Evolutionary conservation across 164 flowering plant genomes (phyloP).

Genomic region (Malania oleifera): DNA sequence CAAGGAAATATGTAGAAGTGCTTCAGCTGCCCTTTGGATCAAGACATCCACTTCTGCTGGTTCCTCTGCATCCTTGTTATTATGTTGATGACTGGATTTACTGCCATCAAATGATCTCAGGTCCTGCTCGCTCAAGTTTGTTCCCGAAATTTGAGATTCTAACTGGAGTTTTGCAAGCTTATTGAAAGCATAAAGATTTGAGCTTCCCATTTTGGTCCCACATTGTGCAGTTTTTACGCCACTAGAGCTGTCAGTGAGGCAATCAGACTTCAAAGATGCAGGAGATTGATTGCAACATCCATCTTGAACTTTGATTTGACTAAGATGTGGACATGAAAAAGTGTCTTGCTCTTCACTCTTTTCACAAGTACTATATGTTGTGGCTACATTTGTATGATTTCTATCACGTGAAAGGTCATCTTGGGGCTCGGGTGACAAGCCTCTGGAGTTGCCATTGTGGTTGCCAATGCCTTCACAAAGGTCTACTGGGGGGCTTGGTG

Average conservation of each 20-base stretch:
- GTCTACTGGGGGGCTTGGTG: conserved; percentile 6
- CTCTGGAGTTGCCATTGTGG: not conserved
- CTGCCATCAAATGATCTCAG: not conserved
- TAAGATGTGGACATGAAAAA: conserved; percentile 11
- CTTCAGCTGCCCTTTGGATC: conserved; percentile 39
- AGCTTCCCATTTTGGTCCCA: conserved; percentile 8
- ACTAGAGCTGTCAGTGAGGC: conserved; percentile 15
- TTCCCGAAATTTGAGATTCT: conserved; percentile 19
- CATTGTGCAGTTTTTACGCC: conserved; percentile 12
- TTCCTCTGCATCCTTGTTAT: conserved; percentile 15
- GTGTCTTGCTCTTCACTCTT: conserved; percentile 24
- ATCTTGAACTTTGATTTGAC: conserved; percentile 16
- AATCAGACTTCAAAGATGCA: conserved; percentile 16
- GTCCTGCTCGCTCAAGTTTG: conserved; percentile 10
- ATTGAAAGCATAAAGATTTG: conserved; percentile 7
- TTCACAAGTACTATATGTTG: conserved; percentile 12
- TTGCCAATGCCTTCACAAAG: conserved; percentile 5
- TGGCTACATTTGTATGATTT: conserved; percentile 1
- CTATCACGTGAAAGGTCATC: not conserved
- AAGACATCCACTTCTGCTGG: conserved; percentile 23
- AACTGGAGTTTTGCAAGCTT: conserved; percentile 9
- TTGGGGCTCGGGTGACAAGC: not conserved
- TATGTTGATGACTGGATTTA: conserved; percentile 2
- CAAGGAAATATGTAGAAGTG: conserved; percentile 32
- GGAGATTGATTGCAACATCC: conserved; percentile 10